Conservation (phyloP, 805 yeast species). For the Schwanniomyces polymorphus region DNA sequence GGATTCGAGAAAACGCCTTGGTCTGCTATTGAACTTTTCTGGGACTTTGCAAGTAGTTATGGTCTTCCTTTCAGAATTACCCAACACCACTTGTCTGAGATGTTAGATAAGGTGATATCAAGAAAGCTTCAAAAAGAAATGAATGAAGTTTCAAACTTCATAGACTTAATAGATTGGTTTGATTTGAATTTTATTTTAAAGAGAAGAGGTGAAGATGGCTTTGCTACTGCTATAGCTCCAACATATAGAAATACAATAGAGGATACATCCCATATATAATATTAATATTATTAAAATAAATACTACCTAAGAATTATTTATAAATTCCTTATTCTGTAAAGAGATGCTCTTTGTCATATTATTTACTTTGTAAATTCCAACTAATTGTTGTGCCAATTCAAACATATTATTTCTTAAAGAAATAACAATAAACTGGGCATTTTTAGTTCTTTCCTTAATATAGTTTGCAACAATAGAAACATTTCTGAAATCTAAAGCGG, state of each 20-base stretch:
- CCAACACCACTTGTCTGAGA: constrained; percentile 87
- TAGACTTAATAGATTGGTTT: constrained; percentile 79
- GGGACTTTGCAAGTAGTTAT: constrained; percentile 74
- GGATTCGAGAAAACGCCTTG: constrained; percentile 80
- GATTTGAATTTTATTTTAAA: constrained; percentile 67
- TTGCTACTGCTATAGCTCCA: constrained; percentile 54
- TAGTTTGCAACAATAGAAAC: constrained; percentile 97
- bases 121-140: constrained; percentile 45
- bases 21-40: constrained; percentile 82
- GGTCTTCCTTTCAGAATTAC: constrained; percentile 83
- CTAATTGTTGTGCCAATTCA: constrained; percentile 90
- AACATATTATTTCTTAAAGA: constrained; percentile 97
- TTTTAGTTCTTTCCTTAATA: constrained; percentile 91
- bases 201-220: constrained; percentile 68
- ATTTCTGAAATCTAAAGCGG: constrained; percentile 95
- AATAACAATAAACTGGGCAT: constrained; percentile 95
- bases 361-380: constrained; percentile 91
- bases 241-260: constrained; percentile 11
- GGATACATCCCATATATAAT: constrained; percentile 7
- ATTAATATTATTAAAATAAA: not conserved
- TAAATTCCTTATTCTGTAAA: constrained; percentile 60
- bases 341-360: constrained; percentile 89
- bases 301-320: constrained; percentile 6
- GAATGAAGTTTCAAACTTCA: constrained; percentile 58
- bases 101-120: constrained; percentile 61